Base-by-base conservation (phyloP, 2,329 filamentous ascomycete genomes). In the Colletotrichum paranaense region DNA sequence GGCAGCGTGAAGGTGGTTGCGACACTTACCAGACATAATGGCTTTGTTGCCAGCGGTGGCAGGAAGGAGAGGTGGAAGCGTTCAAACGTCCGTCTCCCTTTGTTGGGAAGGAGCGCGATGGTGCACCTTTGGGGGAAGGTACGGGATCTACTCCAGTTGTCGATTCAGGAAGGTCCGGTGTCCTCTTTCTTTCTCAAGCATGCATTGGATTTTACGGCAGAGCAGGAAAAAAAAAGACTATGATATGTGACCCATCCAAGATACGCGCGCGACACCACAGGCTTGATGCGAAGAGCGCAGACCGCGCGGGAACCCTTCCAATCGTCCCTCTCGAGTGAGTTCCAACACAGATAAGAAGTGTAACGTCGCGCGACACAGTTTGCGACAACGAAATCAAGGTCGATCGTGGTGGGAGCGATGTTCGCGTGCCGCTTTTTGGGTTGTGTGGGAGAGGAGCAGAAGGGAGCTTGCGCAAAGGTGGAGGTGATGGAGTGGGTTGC, bases 401-500 rank as follows among this genome's bases (percentile, higher is more conserved):
- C n/a, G 66, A 26, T 35, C 5, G 59, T 53, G 26, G 58, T 9
- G 22, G 55, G 26, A 46, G 60, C 52, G 42, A 46, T 65, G 28
- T 65, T 73, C 67, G 71, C 67, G 67, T 73, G 71, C 28, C 56
- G 60, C 67, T 66, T 73, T 73, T 73, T 46, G 57, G 55, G 55
- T 24, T 53, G 67, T 66, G 71, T 62, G 67, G 56, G 35, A 38
- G 56, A 38, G 19, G 28, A 62, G 71, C 35, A 19, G 42, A 65
- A 73, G 71, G 60, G 49, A 73, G 71, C 71, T 73, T 66, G 71
- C 71, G 71, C 71, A 73, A 71, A 73, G 71, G 71, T 73, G 71
- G 71, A 73, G 71, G 71, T 66, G 62, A 65, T 65, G 9, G 67
- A 71, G 67, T 73, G 71, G 71, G 67, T 52, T 70, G 67, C 58